Conservation (phyloP, 352 stramenopile genomes). For the Globisporangium orthogonon region DNA sequence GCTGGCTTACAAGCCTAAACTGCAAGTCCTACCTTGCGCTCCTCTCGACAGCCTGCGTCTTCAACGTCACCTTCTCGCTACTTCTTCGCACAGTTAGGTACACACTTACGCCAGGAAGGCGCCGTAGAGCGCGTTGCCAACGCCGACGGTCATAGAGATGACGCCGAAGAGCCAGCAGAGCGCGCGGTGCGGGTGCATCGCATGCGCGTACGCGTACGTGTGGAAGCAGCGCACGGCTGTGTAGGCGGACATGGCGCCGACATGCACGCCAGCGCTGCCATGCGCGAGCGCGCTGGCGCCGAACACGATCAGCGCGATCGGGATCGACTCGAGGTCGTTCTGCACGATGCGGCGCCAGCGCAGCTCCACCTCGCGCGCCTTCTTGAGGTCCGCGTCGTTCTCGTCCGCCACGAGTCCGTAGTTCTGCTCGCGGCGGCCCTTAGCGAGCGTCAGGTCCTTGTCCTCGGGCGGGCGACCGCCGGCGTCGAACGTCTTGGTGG, state of each 20-base stretch:
- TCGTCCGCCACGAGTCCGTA: slow-evolving; percentile 19
- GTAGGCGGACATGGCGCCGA: slow-evolving; percentile 23
- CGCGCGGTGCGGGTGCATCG: slow-evolving; percentile 32
- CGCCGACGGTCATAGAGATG: slow-evolving; percentile 17
- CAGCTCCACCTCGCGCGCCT: slow-evolving; percentile 21
- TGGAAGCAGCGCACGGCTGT: slow-evolving; percentile 32
- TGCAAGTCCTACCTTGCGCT: no score
- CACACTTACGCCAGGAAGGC: slow-evolving; percentile 1
- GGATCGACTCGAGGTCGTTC: slow-evolving; percentile 46
- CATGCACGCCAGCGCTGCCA: slow-evolving; percentile 21
- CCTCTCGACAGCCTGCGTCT: no score
- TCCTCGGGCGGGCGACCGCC: slow-evolving; percentile 11
- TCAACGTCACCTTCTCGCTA: no score
- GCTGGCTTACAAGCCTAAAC: no score
- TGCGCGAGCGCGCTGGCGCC: slow-evolving; percentile 21
- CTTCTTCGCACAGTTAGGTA: no score
- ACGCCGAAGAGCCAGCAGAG: slow-evolving; percentile 29
- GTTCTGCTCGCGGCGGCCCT: slow-evolving; percentile 26
- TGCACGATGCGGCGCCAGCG: slow-evolving; percentile 34
- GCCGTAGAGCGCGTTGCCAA: slow-evolving; percentile 22
- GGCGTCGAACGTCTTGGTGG: slow-evolving; percentile 37
- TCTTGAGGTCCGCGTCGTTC: slow-evolving; percentile 18
- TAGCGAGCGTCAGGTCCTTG: slow-evolving; percentile 30
- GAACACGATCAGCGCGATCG: slow-evolving; percentile 34
- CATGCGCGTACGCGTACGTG: slow-evolving; percentile 39